Percentiles rank a stretch among this genome's conserved stretches.
Evolutionary conservation across 2,329 filamentous ascomycete genomes (phyloP).

Genomic region (Trichoderma brevicompactum): DNA sequence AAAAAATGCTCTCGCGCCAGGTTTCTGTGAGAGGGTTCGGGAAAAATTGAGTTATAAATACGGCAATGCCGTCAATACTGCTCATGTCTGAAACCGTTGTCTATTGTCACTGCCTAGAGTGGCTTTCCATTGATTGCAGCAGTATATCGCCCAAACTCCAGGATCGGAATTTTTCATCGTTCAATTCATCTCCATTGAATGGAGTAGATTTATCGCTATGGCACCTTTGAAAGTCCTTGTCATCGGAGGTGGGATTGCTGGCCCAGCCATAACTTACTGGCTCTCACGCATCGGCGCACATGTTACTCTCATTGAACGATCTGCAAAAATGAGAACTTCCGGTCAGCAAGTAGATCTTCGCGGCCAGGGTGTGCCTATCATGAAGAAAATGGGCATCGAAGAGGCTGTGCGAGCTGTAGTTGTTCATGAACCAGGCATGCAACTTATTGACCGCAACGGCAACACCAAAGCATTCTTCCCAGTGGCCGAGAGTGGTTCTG

Average conservation of each 20-base stretch:
- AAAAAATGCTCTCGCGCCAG: background rate
- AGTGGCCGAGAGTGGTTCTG: constrained; percentile 1
- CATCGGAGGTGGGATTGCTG: constrained; percentile 5
- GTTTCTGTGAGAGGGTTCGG: background rate
- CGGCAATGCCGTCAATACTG: no score
- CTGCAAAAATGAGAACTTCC: background rate
- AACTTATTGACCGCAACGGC: constrained; percentile 12
- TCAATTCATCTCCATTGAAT: background rate
- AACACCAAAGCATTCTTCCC: constrained; percentile 11
- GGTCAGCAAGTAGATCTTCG: constrained; percentile 19
- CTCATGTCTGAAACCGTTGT: no score
- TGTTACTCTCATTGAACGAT: constrained; percentile 16
- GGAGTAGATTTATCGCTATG: background rate
- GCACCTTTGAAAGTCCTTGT: constrained; percentile 6
- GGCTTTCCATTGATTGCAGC: no score
- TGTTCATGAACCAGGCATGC: constrained; percentile 16
- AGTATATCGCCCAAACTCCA: no score
- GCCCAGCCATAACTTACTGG: constrained; percentile 10
- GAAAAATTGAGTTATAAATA: background rate
- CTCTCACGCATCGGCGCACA: constrained; percentile 12
- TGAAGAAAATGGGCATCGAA: constrained; percentile 22
- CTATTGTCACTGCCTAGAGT: background rate
- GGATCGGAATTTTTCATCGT: background rate
- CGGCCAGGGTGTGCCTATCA: constrained; percentile 1
- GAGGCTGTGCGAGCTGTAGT: background rate